Evolutionary conservation across 1,284 basidiomycete species (phyloP).

Genomic region (Hypsizygus ulmarius): DNA sequence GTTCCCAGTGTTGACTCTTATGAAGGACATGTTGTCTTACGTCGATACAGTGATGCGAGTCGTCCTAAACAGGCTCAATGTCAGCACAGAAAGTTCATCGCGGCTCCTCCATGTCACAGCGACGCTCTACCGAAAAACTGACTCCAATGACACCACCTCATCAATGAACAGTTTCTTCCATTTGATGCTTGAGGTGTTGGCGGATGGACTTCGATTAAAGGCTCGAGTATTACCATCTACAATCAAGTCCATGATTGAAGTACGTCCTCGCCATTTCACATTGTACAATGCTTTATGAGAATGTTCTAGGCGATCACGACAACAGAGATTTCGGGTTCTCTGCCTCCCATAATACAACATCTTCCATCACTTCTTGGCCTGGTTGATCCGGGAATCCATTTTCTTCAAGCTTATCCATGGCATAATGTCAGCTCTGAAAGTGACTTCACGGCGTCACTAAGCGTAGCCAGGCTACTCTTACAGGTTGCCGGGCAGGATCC

Average conservation of each 20-base stretch:
- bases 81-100: slow-evolving; percentile 44
- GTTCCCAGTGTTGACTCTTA: slow-evolving; percentile 5
- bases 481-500: slow-evolving; percentile 40
- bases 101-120: slow-evolving; percentile 50
- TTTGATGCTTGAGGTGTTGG: slow-evolving; percentile 54
- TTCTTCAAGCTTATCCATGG: slow-evolving; percentile 48
- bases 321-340: slow-evolving; percentile 19
- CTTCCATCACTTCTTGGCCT: slow-evolving; percentile 34
- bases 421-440: slow-evolving; percentile 43
- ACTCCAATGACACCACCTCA: slow-evolving; percentile 27
- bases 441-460: slow-evolving; percentile 51
- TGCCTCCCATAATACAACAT: slow-evolving; percentile 17
- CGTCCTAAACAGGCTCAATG: slow-evolving; percentile 47
- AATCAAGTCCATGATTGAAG: slow-evolving; percentile 51
- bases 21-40: slow-evolving; percentile 56
- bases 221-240: slow-evolving; percentile 49
- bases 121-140: slow-evolving; percentile 39
- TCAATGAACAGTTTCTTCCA: slow-evolving; percentile 40
- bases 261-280: slow-evolving; percentile 21
- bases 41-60: slow-evolving; percentile 58
- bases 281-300: background rate
- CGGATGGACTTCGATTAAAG: slow-evolving; percentile 54
- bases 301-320: slow-evolving; percentile 32
- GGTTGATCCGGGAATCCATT: slow-evolving; percentile 49
- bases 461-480: slow-evolving; percentile 52